A percentile compares a stretch with the other conserved stretches of the same genome.
These are phyloP conservation scores for Paramecium bursaria DNA, from an alignment of 73 alveolate species.

Conservation along the genomic window DNA sequence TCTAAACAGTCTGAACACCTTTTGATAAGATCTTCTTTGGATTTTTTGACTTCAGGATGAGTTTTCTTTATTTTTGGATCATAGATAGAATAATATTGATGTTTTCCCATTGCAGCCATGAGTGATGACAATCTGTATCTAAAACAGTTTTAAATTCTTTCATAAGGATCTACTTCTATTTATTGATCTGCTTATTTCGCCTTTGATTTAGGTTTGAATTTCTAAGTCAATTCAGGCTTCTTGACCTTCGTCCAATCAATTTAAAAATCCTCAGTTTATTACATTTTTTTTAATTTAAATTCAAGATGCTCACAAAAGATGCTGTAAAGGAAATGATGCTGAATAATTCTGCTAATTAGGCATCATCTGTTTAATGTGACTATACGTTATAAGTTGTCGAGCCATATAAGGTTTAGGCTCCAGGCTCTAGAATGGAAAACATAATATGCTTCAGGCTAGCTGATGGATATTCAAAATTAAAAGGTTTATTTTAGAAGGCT, in stretches of 20 bases:
- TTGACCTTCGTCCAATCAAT: constrained; percentile 40
- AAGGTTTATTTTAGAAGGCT: constrained; percentile 18
- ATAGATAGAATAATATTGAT: constrained; percentile 54
- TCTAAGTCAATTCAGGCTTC: constrained; percentile 30
- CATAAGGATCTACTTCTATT: constrained; percentile 42
- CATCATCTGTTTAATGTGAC: not conserved
- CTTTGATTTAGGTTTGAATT: not conserved
- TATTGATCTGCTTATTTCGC: not conserved
- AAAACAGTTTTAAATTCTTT: constrained; percentile 37
- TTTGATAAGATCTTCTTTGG: constrained; percentile 1
- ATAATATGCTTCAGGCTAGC: constrained; percentile 33
- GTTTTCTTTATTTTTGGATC: constrained; percentile 51
- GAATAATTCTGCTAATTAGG: not conserved
- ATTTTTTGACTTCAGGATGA: constrained; percentile 19
- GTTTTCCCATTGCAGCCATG: constrained; percentile 59
- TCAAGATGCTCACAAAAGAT: not conserved
- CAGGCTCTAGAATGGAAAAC: not conserved
- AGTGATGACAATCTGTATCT: constrained; percentile 54
- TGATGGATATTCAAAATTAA: constrained; percentile 44
- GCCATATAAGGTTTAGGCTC: not conserved
- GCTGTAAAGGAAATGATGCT: not conserved
- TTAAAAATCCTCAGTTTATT: constrained; percentile 4
- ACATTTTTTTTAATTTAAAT: not conserved
- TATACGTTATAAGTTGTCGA: constrained; percentile 25
- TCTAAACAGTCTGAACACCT: constrained; percentile 7